Conservation (phyloP, 345 rosid genomes). For the Citrus medica region DNA sequence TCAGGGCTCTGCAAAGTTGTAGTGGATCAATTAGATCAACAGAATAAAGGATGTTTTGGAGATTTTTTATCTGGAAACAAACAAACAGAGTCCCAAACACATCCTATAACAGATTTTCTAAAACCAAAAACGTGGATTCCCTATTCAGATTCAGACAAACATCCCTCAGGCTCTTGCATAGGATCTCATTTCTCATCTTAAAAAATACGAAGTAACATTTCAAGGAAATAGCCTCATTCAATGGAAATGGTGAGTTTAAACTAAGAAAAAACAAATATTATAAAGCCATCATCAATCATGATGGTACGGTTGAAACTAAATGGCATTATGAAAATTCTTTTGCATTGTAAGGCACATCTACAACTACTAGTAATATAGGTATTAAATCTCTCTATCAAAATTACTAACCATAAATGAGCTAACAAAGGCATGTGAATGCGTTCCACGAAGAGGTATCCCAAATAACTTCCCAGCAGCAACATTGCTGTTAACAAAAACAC, state of each 20-base stretch:
- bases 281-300: not conserved
- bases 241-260: not conserved
- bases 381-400: not conserved
- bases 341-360: not conserved
- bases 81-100: not conserved
- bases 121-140: not conserved
- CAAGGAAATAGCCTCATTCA: not conserved
- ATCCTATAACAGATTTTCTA: not conserved
- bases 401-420: slow-evolving; percentile 91
- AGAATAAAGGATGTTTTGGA: too few species aligned
- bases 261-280: not conserved
- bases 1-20: slow-evolving; percentile 62
- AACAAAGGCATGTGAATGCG: slow-evolving; percentile 99
- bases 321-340: not conserved
- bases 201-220: not conserved
- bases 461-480: slow-evolving; percentile 89
- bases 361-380: not conserved
- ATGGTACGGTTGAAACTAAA: not conserved
- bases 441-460: slow-evolving; percentile 95
- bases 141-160: not conserved
- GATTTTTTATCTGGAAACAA: too few species aligned
- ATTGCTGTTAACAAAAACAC: slow-evolving; percentile 49
- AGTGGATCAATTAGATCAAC: slow-evolving; percentile 11
- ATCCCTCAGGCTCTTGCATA: not conserved
- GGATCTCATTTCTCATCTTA: not conserved